Base-by-base conservation (phyloP, 2,329 filamentous ascomycete genomes). In the Bipolaris cookei region DNA sequence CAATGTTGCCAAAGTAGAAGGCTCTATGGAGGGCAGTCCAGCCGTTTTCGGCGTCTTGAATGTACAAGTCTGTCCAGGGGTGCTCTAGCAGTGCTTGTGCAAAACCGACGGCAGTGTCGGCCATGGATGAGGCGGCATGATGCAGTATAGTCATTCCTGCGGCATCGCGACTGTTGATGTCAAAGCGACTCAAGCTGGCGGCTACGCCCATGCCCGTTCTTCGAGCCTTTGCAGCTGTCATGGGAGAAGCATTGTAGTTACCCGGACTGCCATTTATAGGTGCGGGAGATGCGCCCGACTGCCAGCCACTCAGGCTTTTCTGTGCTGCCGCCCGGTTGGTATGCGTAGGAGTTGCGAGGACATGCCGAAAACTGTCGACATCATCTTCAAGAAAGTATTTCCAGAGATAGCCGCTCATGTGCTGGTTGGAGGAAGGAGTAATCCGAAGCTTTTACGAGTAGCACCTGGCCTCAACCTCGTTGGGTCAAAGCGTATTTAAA, bases 371-470 rank as follows among this genome's bases (percentile, higher is more conserved):
- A 76, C 83, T 88, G 77, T 96, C 93, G 87, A 97, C 90, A 87
- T 99, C 92, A 85, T 97, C 91, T 87, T 97, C 90, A 83, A 96
- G 90, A 78, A 94, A 98, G 78, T 87, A 91, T 85, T 92, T 93
- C 94, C 94, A 97, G 78, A 99, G 88, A 86, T 90, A 86, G 83
- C 92, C 90, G 89, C 91, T 98, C 94, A 98, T 95, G 87, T 87
- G 87, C 74, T 66, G 65, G 68, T 62, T 65, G 52, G 61, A 62
- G 67, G 63, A 45, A 53, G 74, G 72, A 74, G 73, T 66, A 58
- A 71, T 76, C 81, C 80, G 73, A 76, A 78, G 78, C 80, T 82
- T 86, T 83, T 80, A 80, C 83, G 81, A 77, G 56, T 78, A 75
- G 85, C 89, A 88, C 91, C 92, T 96, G 89, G 91, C 91, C 91